Evolutionary conservation across 2,329 filamentous ascomycete genomes (phyloP), one percentile per base, ranked within the genome.

Genomic region (Epichloe coenophiala): DNA sequence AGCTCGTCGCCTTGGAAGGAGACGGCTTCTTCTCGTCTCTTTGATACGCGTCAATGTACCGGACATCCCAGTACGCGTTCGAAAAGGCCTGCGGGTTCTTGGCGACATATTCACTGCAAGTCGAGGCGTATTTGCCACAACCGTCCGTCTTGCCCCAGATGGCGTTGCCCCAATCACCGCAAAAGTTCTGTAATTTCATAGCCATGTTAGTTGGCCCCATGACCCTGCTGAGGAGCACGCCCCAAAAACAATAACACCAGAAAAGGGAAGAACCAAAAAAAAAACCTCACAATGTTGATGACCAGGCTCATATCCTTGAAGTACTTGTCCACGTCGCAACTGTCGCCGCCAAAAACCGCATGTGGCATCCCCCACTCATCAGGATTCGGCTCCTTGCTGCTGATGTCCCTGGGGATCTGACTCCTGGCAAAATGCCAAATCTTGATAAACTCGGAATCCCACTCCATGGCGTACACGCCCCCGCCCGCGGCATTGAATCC

Each of bases 391-490:
- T 58, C 69, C 50, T 69, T 78, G 35, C 66, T 64, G 4, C 67
- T 63, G 47, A 91, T 82, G 60, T 93, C 83, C 0, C 64, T 60
- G 0, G 88, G 88, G 40, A 90, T 77, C 8, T 65, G 62, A 33
- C 66, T 68, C n/a, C 84, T 77, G 2, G 81, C 71, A 65, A 89
- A 94, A 70, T 86, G 86, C 81, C 83, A 94, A 55, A 93, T 72
- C 51, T 75, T 81, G 62, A 94, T 84, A 51, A 74, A 76, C 1
- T 77, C 66, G 9, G 71, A 68, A 47, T 83, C 83, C 86, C 87
- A 93, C 59, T 84, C 73, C 57, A 84, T 76, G 5, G 81, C 83
- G 57, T 85, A 87, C 3, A 86, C 75, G 31, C 83, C 83, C n/a
- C 84, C 83, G 1, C 74, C 72, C 37, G 64, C 76, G 9, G 71